Conservation (phyloP, 768 basidiomycete species). For the Ephemerocybe angulata region DNA sequence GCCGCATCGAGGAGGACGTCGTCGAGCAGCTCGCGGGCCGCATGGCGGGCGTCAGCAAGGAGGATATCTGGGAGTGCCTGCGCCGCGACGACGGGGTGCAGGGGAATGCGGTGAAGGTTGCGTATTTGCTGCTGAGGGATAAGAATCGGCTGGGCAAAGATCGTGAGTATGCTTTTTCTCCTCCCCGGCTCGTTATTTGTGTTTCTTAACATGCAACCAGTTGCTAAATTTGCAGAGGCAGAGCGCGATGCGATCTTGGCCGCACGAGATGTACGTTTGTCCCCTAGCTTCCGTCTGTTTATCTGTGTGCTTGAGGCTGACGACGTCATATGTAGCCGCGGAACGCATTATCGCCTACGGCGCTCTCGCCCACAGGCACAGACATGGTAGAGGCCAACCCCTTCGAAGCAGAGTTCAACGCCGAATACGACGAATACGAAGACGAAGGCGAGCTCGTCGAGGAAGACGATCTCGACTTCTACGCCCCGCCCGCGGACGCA, state of each 20-base stretch:
- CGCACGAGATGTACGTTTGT: conserved; percentile 69
- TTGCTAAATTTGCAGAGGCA: conserved; percentile 77
- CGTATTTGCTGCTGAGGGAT: conserved; percentile 90
- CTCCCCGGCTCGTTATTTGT: no score
- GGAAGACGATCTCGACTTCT: conserved; percentile 37
- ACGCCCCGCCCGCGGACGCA: conserved; percentile 9
- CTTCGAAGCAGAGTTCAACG: conserved; percentile 72
- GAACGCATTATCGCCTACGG: conserved; percentile 60
- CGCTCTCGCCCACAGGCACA: conserved; percentile 57
- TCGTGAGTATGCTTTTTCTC: conserved; percentile 47
- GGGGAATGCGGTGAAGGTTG: conserved; percentile 94
- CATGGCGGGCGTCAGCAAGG: no score
- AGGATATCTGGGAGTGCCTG: conserved; percentile 86
- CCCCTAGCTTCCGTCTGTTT: background rate
- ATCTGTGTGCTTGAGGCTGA: no score
- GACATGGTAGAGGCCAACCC: conserved; percentile 68
- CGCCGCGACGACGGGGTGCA: conserved; percentile 78
- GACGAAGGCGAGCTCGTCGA: conserved; percentile 33
- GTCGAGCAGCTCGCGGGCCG: no score
- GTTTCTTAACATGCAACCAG: conserved; percentile 38
- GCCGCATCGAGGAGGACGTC: no score
- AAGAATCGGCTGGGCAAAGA: conserved; percentile 81
- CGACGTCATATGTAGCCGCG: conserved; percentile 48
- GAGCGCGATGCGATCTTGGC: conserved; percentile 80
- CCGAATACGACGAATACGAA: conserved; percentile 60